These are phyloP conservation scores for Microdochium bolleyi DNA, from an alignment of 2,329 filamentous ascomycete genomes.

Conservation along the genomic window DNA sequence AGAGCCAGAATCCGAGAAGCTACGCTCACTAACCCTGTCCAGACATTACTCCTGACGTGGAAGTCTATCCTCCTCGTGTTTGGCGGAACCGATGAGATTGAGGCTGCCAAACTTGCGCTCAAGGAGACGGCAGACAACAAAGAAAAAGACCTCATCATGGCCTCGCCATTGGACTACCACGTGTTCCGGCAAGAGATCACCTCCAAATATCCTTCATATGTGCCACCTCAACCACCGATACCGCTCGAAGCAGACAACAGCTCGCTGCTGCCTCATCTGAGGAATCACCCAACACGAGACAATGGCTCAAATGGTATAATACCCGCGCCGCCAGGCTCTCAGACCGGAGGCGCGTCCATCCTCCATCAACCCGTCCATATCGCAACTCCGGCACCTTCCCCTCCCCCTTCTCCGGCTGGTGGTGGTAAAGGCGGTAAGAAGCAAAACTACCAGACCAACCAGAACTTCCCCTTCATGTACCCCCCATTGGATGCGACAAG, in stretches of 20 bases:
- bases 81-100: slow-evolving; percentile 68
- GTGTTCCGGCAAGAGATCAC: slow-evolving; percentile 93
- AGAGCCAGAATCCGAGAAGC: background rate
- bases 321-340: slow-evolving; percentile 42
- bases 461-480: slow-evolving; percentile 97
- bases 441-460: slow-evolving; percentile 98
- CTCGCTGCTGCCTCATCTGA: slow-evolving; percentile 78
- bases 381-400: slow-evolving; percentile 93
- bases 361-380: slow-evolving; percentile 96
- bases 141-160: slow-evolving; percentile 74
- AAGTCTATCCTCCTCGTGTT: slow-evolving; percentile 83
- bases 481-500: slow-evolving; percentile 84
- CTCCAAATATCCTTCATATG: slow-evolving; percentile 95
- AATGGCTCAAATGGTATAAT: slow-evolving; percentile 56
- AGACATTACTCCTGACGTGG: slow-evolving; percentile 81
- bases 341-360: slow-evolving; percentile 65
- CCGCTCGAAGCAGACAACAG: slow-evolving; percentile 86
- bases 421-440: slow-evolving; percentile 95
- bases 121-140: slow-evolving; percentile 53
- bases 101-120: slow-evolving; percentile 65
- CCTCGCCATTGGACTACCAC: slow-evolving; percentile 93
- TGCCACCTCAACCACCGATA: slow-evolving; percentile 75
- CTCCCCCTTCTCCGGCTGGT: slow-evolving; percentile 78
- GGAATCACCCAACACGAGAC: slow-evolving; percentile 60
- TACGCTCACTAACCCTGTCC: slow-evolving; percentile 2